Base-by-base conservation (phyloP, 2,329 filamentous ascomycete genomes). In the Trichoderma harzianum region DNA sequence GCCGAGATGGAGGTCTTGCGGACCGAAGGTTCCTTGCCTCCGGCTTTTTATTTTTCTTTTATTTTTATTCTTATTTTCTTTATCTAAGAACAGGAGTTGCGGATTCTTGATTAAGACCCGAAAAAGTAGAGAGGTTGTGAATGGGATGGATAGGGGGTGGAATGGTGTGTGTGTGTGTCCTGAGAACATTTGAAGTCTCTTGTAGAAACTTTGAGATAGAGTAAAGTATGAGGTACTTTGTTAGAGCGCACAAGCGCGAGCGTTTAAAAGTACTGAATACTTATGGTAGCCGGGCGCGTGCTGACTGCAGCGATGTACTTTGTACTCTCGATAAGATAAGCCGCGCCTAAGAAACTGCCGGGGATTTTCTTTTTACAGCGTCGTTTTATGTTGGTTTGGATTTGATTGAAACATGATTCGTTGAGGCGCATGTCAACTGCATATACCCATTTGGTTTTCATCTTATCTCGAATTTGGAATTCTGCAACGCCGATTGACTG, bases 261-360 rank as follows among this genome's bases (percentile, higher is more conserved):
- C 5, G 11, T 24, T 28, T 30, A 18, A 24, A 28, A 16, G 39
- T 47, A 60, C 8, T 60, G 16, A n/a, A n/a, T 32, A 64, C 39
- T 7, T 24, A 11, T 8, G 36, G 47, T 7, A 36, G 18, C 43
- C n/a, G n/a, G 2, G 8, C n/a, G n/a, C n/a, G 43, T 51, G 43
- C 43, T 21, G 43, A 53, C 47, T 53, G 47, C 47, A 14, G 47
- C 21, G 0, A 64, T 26, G 24, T 43, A 39, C 60, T 28, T 16
- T n/a, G 36, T 43, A 51, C 62, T 30, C 26, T 43, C 11, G 55
- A 69, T 69, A 61, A 64, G 62, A 64, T 64, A 64, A 69, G 66
- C 55, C 11, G 14, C 26, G 18, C 34, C 14, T 34, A 69, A 69
- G 28, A 39, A 36, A 26, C 28, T 34, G 26, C 21, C 51, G 14